phyloP scores from a whole-genome alignment of 345 rosid genomes.

The Balakata baccata region DNA sequence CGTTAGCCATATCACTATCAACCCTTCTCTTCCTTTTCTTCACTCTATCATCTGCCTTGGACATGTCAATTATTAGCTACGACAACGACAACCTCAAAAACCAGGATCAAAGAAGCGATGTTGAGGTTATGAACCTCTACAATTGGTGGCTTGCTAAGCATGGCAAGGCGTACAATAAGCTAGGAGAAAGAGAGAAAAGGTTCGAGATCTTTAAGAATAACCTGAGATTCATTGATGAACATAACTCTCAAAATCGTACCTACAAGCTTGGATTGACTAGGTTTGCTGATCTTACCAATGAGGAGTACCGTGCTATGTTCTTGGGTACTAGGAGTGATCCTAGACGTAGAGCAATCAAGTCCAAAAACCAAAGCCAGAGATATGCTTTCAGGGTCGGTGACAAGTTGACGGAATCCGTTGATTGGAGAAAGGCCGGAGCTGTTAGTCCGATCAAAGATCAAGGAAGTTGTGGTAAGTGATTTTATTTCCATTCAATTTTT shows the following conservation, averaged over 20 bases:
- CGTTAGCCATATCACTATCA: neutral
- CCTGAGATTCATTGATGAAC: constrained; percentile 24
- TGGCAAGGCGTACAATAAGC: constrained; percentile 7
- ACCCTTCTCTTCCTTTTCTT: constrained; percentile 21
- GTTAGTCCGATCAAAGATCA: constrained; percentile 26
- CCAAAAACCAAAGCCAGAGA: constrained; percentile 16
- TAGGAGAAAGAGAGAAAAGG: constrained; percentile 19
- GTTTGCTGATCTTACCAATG: constrained; percentile 25
- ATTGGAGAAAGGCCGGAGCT: constrained; percentile 21
- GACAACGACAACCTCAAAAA: neutral
- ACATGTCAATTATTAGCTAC: constrained; percentile 17
- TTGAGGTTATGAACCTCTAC: constrained; percentile 21
- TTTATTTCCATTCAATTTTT: neutral
- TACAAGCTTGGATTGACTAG: constrained; percentile 25
- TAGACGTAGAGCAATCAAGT: constrained; percentile 13
- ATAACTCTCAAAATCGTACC: constrained; percentile 19
- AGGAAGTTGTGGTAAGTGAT: constrained; percentile 26
- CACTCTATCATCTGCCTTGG: constrained; percentile 7
- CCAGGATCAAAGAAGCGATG: constrained; percentile 15
- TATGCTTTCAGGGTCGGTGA: constrained; percentile 16
- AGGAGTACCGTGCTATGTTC: constrained; percentile 21
- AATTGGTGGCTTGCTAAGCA: constrained; percentile 22
- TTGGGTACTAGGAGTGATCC: constrained; percentile 18
- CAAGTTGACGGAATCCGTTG: constrained; percentile 15
- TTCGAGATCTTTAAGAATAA: constrained; percentile 24